Percentiles rank a stretch among this genome's conserved stretches.
Conservation (phyloP, 352 stramenopile genomes). For the Thraustochytrium striatum region DNA sequence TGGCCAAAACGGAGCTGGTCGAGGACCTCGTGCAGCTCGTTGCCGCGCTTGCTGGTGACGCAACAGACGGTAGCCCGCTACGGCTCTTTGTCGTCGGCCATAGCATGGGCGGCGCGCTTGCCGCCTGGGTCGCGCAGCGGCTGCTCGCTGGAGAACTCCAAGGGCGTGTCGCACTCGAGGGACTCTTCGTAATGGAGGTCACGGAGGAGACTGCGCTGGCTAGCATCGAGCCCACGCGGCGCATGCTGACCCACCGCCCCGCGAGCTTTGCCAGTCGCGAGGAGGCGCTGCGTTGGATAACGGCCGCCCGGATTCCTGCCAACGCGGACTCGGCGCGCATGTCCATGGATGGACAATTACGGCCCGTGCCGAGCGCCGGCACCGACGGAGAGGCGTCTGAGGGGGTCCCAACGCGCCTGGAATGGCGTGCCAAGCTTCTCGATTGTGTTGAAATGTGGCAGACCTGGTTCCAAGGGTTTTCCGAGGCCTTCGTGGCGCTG, state of each 20-base stretch:
- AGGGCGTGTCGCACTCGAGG: not conserved
- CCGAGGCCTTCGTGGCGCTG: constrained; percentile 8
- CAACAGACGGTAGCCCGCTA: not conserved
- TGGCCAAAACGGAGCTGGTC: constrained; percentile 2
- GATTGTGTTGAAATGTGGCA: constrained; percentile 9
- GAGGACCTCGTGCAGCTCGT: not conserved
- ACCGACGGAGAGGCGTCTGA: not conserved
- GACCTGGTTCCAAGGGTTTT: constrained; percentile 20
- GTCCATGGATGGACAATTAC: constrained; percentile 20
- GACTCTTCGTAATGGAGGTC: constrained; percentile 32
- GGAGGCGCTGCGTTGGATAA: not conserved
- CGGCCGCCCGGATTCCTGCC: not conserved
- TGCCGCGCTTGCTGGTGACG: not conserved
- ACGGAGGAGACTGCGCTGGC: constrained; percentile 20
- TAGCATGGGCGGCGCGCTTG: constrained; percentile 38
- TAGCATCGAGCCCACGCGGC: not conserved
- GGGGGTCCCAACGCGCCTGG: not conserved
- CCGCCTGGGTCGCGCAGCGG: not conserved
- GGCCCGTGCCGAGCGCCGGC: not conserved
- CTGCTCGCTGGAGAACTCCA: not conserved
- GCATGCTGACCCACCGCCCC: not conserved
- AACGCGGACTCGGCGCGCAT: not conserved
- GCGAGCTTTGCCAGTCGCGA: constrained; percentile 4
- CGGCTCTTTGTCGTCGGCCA: constrained; percentile 20
- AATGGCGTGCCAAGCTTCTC: not conserved